Percentiles rank a stretch among this genome's conserved stretches.
These are phyloP conservation scores for Xylaria sp. DNA, from an alignment of 2,329 filamentous ascomycete species.

Conservation along the genomic window DNA sequence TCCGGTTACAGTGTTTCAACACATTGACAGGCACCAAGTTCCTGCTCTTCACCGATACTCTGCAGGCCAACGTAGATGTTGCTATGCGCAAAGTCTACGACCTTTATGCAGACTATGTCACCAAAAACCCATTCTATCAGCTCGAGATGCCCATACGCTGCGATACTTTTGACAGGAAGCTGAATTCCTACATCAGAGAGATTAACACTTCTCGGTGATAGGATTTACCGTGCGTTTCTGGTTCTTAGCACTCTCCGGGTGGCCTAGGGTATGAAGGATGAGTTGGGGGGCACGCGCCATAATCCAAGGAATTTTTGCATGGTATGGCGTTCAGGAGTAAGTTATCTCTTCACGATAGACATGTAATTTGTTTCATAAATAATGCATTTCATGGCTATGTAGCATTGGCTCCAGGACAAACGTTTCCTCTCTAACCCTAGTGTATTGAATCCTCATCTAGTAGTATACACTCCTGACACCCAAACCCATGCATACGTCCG, in stretches of 20 bases:
- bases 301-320: constrained; percentile 22
- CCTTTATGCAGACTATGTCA: constrained; percentile 94
- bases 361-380: constrained; percentile 2
- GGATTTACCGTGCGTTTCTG: constrained; percentile 4
- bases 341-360: constrained; percentile 9
- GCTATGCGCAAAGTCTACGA: constrained; percentile 89
- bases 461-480: constrained; percentile 39
- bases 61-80: constrained; percentile 84
- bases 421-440: constrained; percentile 27
- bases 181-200: constrained; percentile 79
- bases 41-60: constrained; percentile 87
- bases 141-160: constrained; percentile 96
- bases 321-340: constrained; percentile 36
- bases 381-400: constrained; percentile 17
- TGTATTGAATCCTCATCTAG: constrained; percentile 34
- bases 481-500: constrained; percentile 20
- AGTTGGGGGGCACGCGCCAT: constrained; percentile 1
- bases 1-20: constrained; percentile 94
- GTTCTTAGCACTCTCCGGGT: neutral
- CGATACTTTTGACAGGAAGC: constrained; percentile 89
- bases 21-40: constrained; percentile 96
- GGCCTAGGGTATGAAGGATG: neutral
- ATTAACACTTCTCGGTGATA: constrained; percentile 65
- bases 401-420: neutral
- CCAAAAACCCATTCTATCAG: constrained; percentile 99